Conservation (phyloP, 2,329 filamentous ascomycete genomes). For the Fusarium nygamai region DNA sequence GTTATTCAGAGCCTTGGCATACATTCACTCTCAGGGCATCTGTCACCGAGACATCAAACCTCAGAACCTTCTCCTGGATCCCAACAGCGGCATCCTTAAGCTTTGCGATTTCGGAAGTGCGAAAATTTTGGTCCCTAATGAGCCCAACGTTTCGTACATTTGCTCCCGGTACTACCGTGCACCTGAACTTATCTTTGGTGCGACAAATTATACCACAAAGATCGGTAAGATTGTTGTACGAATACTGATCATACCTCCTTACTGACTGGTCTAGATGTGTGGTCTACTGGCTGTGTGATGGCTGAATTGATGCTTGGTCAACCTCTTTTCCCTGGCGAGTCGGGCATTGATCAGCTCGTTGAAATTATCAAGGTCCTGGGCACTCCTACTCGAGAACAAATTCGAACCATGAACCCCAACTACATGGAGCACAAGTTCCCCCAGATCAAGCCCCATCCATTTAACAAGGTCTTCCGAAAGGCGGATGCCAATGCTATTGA, state of each 20-base stretch:
- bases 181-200: constrained; percentile 97
- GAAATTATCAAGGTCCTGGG: constrained; percentile 99
- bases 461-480: constrained; percentile 99
- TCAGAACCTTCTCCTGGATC: constrained; percentile 95
- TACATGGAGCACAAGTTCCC: constrained; percentile 99
- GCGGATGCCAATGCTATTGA: constrained; percentile 93
- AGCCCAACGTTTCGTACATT: constrained; percentile 99
- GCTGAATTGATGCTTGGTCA: constrained; percentile 99
- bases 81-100: constrained; percentile 90
- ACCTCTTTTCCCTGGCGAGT: constrained; percentile 96
- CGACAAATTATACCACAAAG: constrained; percentile 99
- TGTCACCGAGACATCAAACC: constrained; percentile 99
- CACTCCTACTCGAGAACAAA: constrained; percentile 96
- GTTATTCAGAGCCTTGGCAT: constrained; percentile 96
- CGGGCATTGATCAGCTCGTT: constrained; percentile 96
- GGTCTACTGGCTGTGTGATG: constrained; percentile 99
- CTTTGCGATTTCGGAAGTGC: constrained; percentile 99
- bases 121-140: constrained; percentile 98
- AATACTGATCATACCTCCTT: not conserved
- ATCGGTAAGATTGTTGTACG: constrained; percentile 77
- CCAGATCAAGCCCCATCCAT: constrained; percentile 99
- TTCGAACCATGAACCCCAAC: constrained; percentile 99
- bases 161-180: constrained; percentile 99
- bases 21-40: constrained; percentile 99
- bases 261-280: constrained; percentile 82